A percentile compares a stretch with the other conserved stretches of the same genome.
phyloP scores from a whole-genome alignment of 495 filamentous ascomycete genomes.

The Physcia stellaris region DNA sequence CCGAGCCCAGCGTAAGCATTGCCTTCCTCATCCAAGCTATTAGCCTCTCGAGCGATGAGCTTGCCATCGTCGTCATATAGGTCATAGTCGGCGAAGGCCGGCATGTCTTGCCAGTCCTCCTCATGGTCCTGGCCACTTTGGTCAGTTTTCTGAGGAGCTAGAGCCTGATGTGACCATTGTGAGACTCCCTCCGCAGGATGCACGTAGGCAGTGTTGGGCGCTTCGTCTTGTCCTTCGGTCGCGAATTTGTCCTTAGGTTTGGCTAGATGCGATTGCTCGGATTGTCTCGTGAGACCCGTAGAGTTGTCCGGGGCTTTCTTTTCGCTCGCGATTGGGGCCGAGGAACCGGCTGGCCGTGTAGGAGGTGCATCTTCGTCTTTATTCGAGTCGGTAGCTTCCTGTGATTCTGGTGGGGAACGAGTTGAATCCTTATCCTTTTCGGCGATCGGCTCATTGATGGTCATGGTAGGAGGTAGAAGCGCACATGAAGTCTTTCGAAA shows the following conservation, averaged over 20 bases:
- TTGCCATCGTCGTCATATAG: conserved; percentile 89
- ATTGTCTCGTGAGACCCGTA: background rate
- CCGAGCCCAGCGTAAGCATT: conserved; percentile 63
- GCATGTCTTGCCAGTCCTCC: conserved; percentile 83
- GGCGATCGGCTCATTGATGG: too few relatives aligned
- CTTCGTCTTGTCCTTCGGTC: too few relatives aligned
- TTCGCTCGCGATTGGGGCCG: too few relatives aligned
- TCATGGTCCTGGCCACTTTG: conserved; percentile 36
- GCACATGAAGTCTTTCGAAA: too few relatives aligned
- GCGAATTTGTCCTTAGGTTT: too few relatives aligned
- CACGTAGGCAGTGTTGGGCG: background rate
- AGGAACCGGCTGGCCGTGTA: too few relatives aligned
- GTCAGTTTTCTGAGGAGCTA: conserved; percentile 42
- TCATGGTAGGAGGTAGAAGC: too few relatives aligned
- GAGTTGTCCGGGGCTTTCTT: background rate
- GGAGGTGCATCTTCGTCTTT: too few relatives aligned
- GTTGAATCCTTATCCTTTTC: too few relatives aligned
- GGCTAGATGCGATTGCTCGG: too few relatives aligned
- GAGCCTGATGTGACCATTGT: conserved; percentile 84
- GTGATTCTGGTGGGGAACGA: too few relatives aligned
- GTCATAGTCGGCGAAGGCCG: conserved; percentile 79
- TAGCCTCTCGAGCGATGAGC: conserved; percentile 65
- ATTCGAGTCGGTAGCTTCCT: too few relatives aligned
- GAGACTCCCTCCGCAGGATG: conserved; percentile 36
- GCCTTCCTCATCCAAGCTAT: conserved; percentile 55